Percentiles rank a stretch among this genome's conserved stretches.
phyloP scores from a whole-genome alignment of 192 early-diverging fungal genomes.

The Glomus cerebriforme region DNA sequence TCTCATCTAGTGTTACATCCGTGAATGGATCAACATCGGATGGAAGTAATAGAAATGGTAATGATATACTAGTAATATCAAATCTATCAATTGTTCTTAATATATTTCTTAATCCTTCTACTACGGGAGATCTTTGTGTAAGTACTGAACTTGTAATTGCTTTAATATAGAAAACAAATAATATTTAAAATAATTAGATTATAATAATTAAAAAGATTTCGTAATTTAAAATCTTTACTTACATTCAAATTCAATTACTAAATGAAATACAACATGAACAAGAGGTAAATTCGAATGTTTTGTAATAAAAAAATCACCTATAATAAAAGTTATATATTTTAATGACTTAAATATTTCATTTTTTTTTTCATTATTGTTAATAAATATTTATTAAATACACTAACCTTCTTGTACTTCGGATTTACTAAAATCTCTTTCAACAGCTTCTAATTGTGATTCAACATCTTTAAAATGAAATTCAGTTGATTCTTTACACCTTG shows the following conservation, averaged over 20 bases:
- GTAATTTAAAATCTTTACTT: neutral
- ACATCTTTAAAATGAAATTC: constrained; percentile 79
- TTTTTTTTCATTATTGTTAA: too few relatives aligned
- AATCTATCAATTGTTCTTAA: constrained; percentile 59
- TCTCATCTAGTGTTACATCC: constrained; percentile 36
- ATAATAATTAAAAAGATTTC: too few relatives aligned
- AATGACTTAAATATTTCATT: too few relatives aligned
- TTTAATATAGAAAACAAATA: neutral
- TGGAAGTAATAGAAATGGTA: constrained; percentile 71
- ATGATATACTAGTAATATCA: constrained; percentile 62
- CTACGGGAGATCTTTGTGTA: constrained; percentile 4
- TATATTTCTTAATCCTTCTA: constrained; percentile 63
- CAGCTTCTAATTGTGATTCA: constrained; percentile 59
- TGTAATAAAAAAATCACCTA: constrained; percentile 75
- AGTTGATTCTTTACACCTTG: constrained; percentile 62
- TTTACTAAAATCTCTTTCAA: constrained; percentile 51
- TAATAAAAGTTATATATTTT: too few relatives aligned
- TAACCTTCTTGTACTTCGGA: constrained; percentile 55
- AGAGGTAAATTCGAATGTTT: constrained; percentile 74
- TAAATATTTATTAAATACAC: neutral
- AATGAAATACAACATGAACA: constrained; percentile 73
- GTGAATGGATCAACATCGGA: constrained; percentile 35
- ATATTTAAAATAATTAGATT: too few relatives aligned
- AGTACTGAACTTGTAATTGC: constrained; percentile 26
- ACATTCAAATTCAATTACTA: constrained; percentile 65